Percentiles rank a stretch among this genome's conserved stretches.
These are phyloP conservation scores for Monosporascus sp. DNA, from an alignment of 2,329 filamentous ascomycete species.

Conservation along the genomic window DNA sequence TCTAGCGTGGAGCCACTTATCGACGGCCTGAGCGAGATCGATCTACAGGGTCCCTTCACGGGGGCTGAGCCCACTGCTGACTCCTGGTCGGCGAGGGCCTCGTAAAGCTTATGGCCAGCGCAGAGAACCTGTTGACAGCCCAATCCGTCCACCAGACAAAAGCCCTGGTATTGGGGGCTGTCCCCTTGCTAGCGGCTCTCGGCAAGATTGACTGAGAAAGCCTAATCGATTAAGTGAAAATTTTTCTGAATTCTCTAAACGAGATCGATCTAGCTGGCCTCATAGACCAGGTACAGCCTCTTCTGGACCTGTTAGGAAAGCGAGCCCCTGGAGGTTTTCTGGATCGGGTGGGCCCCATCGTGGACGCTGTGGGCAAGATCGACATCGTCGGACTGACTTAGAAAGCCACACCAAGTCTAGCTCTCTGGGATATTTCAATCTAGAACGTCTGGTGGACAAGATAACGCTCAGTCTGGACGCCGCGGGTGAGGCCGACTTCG, in stretches of 20 bases:
- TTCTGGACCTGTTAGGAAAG: conserved; percentile 14
- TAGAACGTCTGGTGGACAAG: conserved; percentile 23
- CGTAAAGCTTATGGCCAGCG: conserved; percentile 23
- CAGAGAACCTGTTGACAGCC: conserved; percentile 19
- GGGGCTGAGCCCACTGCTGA: conserved; percentile 32
- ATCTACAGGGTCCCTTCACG: conserved; percentile 28
- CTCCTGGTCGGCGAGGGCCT: conserved; percentile 22
- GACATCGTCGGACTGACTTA: conserved; percentile 22
- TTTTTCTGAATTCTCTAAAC: conserved; percentile 26
- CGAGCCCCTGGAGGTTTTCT: conserved; percentile 3
- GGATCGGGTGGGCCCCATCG: neutral
- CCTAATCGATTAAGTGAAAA: conserved; percentile 26
- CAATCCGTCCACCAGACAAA: conserved; percentile 22
- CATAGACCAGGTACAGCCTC: conserved; percentile 27
- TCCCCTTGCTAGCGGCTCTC: conserved; percentile 20
- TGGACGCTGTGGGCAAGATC: conserved; percentile 20
- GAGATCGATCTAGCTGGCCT: conserved; percentile 32
- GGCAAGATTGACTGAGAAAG: conserved; percentile 25
- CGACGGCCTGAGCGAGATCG: conserved; percentile 26
- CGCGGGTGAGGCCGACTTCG: conserved; percentile 26
- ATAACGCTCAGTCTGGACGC: conserved; percentile 26
- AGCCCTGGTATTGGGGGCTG: conserved; percentile 20
- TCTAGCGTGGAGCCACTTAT: conserved; percentile 5
- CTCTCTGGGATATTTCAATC: conserved; percentile 24
- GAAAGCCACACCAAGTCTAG: conserved; percentile 21